Conservation (phyloP, 1,284 basidiomycete genomes). For the Tylopilus sp. region DNA sequence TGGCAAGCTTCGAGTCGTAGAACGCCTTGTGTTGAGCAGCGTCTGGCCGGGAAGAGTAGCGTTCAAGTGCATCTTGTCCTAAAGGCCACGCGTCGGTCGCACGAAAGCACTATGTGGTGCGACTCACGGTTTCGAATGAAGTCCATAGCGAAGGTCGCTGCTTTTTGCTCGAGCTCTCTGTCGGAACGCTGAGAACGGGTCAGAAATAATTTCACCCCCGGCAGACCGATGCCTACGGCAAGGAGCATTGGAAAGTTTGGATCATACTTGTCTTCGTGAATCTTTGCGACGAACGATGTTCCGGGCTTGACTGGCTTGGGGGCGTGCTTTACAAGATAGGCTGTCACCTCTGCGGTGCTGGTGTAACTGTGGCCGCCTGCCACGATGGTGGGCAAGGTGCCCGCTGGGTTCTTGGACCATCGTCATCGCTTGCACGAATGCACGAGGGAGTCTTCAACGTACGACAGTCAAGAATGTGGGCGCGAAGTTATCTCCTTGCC, state of each 20-base stretch:
- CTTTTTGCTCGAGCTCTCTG: constrained; percentile 48
- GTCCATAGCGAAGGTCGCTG: constrained; percentile 34
- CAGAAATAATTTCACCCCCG: not conserved
- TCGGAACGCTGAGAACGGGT: constrained; percentile 42
- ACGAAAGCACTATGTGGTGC: constrained; percentile 22
- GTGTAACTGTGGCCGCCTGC: constrained; percentile 42
- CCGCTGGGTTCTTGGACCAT: constrained; percentile 45
- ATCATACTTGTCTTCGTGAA: constrained; percentile 56
- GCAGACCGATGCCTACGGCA: constrained; percentile 36
- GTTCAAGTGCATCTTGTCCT: constrained; percentile 42
- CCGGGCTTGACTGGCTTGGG: constrained; percentile 39
- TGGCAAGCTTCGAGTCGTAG: constrained; percentile 48
- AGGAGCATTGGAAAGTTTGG: constrained; percentile 54
- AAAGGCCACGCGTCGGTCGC: not conserved
- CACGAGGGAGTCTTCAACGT: constrained; percentile 10
- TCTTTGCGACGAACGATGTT: constrained; percentile 39
- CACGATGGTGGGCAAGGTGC: constrained; percentile 53
- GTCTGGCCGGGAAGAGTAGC: constrained; percentile 40
- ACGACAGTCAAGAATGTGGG: constrained; percentile 55
- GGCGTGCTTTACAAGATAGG: constrained; percentile 46
- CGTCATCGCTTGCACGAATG: not conserved
- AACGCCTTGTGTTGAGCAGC: constrained; percentile 48
- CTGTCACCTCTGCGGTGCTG: constrained; percentile 46
- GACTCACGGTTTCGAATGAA: constrained; percentile 49
- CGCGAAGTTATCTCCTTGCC: constrained; percentile 59